A percentile compares a stretch with the other conserved stretches of the same genome.
Conservation (phyloP, 345 rosid genomes). For the Mercurialis annua region DNA sequence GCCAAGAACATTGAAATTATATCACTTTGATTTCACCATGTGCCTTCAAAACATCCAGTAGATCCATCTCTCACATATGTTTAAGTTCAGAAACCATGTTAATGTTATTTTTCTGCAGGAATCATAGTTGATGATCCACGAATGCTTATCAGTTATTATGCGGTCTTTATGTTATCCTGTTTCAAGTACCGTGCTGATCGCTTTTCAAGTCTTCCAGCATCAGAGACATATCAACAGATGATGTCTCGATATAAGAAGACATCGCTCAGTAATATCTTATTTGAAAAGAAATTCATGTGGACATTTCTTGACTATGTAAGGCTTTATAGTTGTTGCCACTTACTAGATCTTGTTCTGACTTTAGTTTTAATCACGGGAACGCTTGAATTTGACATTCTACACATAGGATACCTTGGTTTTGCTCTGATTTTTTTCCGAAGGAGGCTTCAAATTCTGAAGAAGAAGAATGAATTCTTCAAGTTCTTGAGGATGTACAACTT, state of each 20-base stretch:
- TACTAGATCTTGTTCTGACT: slow-evolving; percentile 42
- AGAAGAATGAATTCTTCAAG: slow-evolving; percentile 40
- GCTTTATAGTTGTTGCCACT: slow-evolving; percentile 43
- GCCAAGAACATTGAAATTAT: background rate
- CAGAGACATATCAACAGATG: slow-evolving; percentile 30
- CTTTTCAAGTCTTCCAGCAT: slow-evolving; percentile 32
- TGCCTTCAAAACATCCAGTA: background rate
- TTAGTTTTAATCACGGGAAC: slow-evolving; percentile 51
- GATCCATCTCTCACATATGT: background rate
- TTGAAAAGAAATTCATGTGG: slow-evolving; percentile 42
- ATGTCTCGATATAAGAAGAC: slow-evolving; percentile 29
- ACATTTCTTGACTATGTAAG: slow-evolving; percentile 42
- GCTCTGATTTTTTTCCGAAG: slow-evolving; percentile 50
- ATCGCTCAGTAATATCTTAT: slow-evolving; percentile 36
- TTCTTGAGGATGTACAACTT: slow-evolving; percentile 45
- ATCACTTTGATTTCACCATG: background rate
- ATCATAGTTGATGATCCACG: slow-evolving; percentile 35
- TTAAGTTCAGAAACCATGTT: background rate
- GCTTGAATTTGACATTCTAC: slow-evolving; percentile 57
- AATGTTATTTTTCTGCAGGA: slow-evolving; percentile 32
- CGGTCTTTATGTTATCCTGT: slow-evolving; percentile 41
- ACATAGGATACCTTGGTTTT: slow-evolving; percentile 54
- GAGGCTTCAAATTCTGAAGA: slow-evolving; percentile 38
- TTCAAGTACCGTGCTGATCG: slow-evolving; percentile 41
- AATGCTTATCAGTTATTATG: slow-evolving; percentile 42